A percentile compares a stretch with the other conserved stretches of the same genome.
Conservation (phyloP, 2,329 filamentous ascomycete species). For the Nothopassalora personata region DNA sequence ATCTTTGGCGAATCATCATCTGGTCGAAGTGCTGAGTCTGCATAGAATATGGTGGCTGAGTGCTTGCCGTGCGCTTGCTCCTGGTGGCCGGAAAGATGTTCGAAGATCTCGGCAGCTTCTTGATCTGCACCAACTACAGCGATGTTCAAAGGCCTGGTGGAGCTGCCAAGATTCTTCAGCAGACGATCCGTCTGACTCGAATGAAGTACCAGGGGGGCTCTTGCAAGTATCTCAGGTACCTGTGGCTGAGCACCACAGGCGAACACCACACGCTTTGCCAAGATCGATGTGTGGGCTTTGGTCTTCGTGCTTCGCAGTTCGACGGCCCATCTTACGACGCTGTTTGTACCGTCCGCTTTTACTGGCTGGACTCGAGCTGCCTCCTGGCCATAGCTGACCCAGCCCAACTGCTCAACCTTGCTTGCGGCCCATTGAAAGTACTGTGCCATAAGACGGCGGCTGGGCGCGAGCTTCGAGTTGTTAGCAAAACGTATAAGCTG, state of each 20-base stretch:
- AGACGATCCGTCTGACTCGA: slow-evolving; percentile 14
- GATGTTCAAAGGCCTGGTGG: slow-evolving; percentile 16
- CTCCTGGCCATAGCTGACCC: slow-evolving; percentile 24
- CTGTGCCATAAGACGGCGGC: slow-evolving; percentile 21
- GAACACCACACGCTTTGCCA: slow-evolving; percentile 20
- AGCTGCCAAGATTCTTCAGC: slow-evolving; percentile 13
- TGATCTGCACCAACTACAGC: slow-evolving; percentile 25
- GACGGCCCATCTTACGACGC: slow-evolving; percentile 18
- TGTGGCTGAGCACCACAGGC: slow-evolving; percentile 20
- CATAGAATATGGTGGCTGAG: slow-evolving; percentile 21
- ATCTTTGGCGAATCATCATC: slow-evolving; percentile 20
- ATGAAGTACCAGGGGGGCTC: slow-evolving; percentile 16
- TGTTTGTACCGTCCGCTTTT: slow-evolving; percentile 5
- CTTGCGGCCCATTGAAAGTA: slow-evolving; percentile 27
- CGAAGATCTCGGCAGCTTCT: slow-evolving; percentile 23
- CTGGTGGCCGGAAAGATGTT: slow-evolving; percentile 15
- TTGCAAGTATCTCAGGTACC: slow-evolving; percentile 12
- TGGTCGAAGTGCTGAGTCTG: slow-evolving; percentile 21
- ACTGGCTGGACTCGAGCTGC: slow-evolving; percentile 18
- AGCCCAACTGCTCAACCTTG: slow-evolving; percentile 20
- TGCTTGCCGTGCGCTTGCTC: slow-evolving; percentile 11
- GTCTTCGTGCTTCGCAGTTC: slow-evolving; percentile 13
- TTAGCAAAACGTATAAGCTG: slow-evolving; percentile 28
- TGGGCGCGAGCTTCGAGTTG: slow-evolving; percentile 23
- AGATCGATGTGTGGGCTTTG: slow-evolving; percentile 11